These are phyloP conservation scores for Parachaetomium inaequale DNA, from an alignment of 495 filamentous ascomycete species.

Conservation along the genomic window DNA sequence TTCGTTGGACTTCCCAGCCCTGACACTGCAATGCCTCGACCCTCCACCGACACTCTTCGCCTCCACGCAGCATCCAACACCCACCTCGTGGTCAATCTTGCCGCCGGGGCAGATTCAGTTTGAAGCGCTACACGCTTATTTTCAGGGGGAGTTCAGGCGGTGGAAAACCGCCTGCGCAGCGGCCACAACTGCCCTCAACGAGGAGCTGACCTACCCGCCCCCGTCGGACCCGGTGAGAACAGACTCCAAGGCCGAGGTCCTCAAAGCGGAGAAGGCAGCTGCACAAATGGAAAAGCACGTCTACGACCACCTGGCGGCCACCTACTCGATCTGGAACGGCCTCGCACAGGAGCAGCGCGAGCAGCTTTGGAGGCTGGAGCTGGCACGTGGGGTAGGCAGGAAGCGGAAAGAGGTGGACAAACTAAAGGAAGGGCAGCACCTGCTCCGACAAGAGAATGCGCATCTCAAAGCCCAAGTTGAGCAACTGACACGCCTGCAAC, in stretches of 20 bases:
- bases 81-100: constrained; percentile 68
- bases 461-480: constrained; percentile 69
- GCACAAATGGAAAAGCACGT: constrained; percentile 58
- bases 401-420: constrained; percentile 63
- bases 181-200: constrained; percentile 40
- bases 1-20: constrained; percentile 72
- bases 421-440: constrained; percentile 57
- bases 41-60: constrained; percentile 72
- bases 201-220: constrained; percentile 42
- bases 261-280: constrained; percentile 37
- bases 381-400: constrained; percentile 66
- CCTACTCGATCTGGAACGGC: constrained; percentile 67
- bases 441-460: constrained; percentile 64
- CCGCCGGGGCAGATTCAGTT: constrained; percentile 67
- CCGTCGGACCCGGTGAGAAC: constrained; percentile 24
- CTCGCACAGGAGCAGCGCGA: constrained; percentile 54
- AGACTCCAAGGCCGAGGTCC: constrained; percentile 44
- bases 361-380: constrained; percentile 74
- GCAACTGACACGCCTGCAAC: constrained; percentile 61
- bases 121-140: constrained; percentile 62
- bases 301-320: constrained; percentile 62
- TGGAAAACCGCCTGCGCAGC: constrained; percentile 51
- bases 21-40: constrained; percentile 75
- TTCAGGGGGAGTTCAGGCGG: constrained; percentile 60
- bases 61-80: constrained; percentile 63